These are phyloP conservation scores for Yarrowia phangngaensis DNA, from an alignment of 805 yeast genomes.

Conservation along the genomic window DNA sequence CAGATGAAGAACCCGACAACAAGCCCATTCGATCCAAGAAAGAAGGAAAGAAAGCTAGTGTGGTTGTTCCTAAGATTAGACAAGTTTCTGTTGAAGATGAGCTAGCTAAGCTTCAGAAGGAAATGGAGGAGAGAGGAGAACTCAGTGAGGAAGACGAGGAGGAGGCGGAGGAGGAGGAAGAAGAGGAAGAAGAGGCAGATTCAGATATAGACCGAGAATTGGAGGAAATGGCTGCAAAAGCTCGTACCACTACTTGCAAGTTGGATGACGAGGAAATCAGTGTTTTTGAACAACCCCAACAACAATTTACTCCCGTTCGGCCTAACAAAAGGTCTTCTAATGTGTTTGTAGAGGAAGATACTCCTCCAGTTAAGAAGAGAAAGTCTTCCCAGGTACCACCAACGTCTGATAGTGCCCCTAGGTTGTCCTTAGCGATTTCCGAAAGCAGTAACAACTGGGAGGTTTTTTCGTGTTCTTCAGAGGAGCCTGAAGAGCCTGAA, in stretches of 20 bases:
- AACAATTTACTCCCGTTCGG: not conserved
- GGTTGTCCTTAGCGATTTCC: slow-evolving; percentile 1
- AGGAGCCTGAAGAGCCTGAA: not conserved
- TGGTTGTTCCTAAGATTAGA: not conserved
- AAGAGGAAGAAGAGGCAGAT: slow-evolving; percentile 5
- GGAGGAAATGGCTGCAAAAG: slow-evolving; percentile 23
- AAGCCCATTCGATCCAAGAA: slow-evolving; percentile 13
- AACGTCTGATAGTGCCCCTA: not conserved
- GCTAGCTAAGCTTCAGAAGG: slow-evolving; percentile 17
- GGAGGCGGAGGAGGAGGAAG: slow-evolving; percentile 5
- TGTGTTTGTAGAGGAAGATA: not conserved
- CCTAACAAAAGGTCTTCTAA: not conserved
- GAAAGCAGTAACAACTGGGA: slow-evolving; percentile 10
- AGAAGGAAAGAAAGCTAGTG: slow-evolving; percentile 1
- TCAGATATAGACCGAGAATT: slow-evolving; percentile 9
- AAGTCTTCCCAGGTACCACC: slow-evolving; percentile 4
- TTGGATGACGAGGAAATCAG: slow-evolving; percentile 9
- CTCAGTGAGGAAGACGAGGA: not conserved
- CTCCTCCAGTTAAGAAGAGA: slow-evolving; percentile 8
- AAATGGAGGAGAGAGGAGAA: slow-evolving; percentile 16
- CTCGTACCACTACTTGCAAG: slow-evolving; percentile 12
- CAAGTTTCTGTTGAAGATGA: slow-evolving; percentile 15
- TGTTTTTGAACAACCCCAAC: slow-evolving; percentile 9
- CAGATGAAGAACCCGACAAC: not conserved
- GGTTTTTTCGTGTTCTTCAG: slow-evolving; percentile 7